Evolutionary conservation across 139 green algal species (phyloP).

Genomic region (Micractinium sp.): DNA sequence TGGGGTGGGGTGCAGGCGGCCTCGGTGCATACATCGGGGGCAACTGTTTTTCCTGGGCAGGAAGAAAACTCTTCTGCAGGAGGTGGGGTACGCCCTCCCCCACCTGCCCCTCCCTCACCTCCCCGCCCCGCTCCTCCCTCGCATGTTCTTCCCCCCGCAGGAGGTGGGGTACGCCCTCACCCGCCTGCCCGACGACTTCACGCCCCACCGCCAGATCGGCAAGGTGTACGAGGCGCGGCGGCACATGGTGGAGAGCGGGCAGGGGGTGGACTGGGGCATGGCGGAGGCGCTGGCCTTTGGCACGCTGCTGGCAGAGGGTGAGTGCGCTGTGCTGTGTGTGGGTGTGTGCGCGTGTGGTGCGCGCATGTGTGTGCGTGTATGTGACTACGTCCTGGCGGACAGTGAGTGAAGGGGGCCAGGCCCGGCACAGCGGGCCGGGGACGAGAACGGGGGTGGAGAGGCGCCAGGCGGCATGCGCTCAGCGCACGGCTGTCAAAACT

Average conservation of each 20-base stretch:
- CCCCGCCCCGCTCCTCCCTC: constrained; percentile 86
- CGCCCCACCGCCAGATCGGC: constrained; percentile 86
- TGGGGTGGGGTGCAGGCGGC: no score
- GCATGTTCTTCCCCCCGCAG: constrained; percentile 45
- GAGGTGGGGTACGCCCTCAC: constrained; percentile 86
- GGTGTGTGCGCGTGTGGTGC: not conserved
- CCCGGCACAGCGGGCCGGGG: no score
- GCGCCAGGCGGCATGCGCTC: no score
- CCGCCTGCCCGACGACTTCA: constrained; percentile 85
- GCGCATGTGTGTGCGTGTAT: not conserved
- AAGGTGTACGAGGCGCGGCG: constrained; percentile 84
- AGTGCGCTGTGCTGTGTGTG: not conserved
- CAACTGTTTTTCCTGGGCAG: no score
- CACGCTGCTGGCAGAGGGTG: constrained; percentile 90
- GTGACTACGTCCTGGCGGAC: no score
- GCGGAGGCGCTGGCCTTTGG: constrained; percentile 97
- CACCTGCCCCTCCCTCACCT: constrained; percentile 89
- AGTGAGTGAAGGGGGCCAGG: no score
- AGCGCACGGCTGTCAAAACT: no score
- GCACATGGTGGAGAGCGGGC: constrained; percentile 78
- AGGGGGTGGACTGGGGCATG: constrained; percentile 92
- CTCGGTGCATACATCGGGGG: no score
- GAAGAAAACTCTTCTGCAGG: constrained; percentile 39
- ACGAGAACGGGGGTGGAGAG: no score
- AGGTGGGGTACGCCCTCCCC: constrained; percentile 86